Percentiles rank a stretch among this genome's conserved stretches.
phyloP scores from a whole-genome alignment of 257 asterid species.

The Henckelia pumila region DNA sequence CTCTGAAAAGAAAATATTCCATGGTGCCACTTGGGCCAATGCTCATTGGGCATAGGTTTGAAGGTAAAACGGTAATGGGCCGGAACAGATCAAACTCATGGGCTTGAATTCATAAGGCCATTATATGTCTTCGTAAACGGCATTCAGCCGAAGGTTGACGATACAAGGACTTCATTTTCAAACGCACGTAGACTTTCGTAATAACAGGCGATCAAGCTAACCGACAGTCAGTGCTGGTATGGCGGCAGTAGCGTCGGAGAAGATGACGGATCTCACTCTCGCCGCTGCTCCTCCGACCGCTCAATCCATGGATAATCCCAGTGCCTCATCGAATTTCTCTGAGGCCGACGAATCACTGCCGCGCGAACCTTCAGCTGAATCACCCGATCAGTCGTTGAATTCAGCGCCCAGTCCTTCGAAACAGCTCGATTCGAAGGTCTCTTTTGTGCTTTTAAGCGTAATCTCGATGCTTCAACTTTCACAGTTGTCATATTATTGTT shows the following conservation, averaged over 20 bases:
- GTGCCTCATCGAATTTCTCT: slow-evolving; percentile 34
- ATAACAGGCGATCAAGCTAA: no score
- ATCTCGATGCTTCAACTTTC: background rate
- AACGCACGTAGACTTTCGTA: no score
- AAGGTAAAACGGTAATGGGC: no score
- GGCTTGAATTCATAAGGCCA: no score
- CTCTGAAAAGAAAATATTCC: no score
- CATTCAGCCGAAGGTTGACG: no score
- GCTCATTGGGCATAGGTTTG: no score
- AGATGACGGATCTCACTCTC: slow-evolving; percentile 47
- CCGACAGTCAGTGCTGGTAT: slow-evolving; percentile 25
- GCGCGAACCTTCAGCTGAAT: slow-evolving; percentile 31
- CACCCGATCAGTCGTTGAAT: slow-evolving; percentile 43
- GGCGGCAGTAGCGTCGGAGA: slow-evolving; percentile 62
- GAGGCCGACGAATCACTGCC: slow-evolving; percentile 38
- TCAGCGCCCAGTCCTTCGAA: slow-evolving; percentile 45
- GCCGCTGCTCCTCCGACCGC: slow-evolving; percentile 44
- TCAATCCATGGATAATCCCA: slow-evolving; percentile 41
- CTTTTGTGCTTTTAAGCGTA: background rate
- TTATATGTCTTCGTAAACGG: no score
- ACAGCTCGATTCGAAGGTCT: slow-evolving; percentile 59
- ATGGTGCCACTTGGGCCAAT: no score
- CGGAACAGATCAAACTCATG: no score
- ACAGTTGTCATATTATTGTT: background rate
- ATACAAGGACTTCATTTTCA: no score